phyloP scores from a whole-genome alignment of 2,329 filamentous ascomycete species.

The Cladosporium sp. region DNA sequence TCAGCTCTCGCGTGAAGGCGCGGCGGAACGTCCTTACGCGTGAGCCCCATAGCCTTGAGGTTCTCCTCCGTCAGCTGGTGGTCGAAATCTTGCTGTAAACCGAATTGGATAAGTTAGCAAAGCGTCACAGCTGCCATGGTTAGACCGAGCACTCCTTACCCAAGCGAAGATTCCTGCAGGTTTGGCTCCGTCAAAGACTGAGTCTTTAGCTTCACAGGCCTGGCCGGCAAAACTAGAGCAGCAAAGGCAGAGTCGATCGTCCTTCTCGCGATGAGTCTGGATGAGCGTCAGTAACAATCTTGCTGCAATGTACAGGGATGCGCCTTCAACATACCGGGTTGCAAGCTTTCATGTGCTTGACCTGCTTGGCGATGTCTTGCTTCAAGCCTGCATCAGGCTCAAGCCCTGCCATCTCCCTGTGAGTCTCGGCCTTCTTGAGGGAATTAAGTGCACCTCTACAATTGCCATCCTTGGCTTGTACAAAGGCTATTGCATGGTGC shows the following conservation, averaged over 20 bases:
- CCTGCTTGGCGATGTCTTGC: neutral
- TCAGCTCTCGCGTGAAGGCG: neutral
- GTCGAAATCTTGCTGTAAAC: neutral
- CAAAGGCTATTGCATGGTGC: neutral
- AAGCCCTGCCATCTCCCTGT: neutral
- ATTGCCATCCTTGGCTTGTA: neutral
- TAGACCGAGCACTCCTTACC: neutral
- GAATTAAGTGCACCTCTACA: neutral
- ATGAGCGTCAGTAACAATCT: neutral
- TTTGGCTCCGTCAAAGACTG: neutral
- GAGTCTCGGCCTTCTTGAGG: neutral
- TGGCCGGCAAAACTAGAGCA: neutral
- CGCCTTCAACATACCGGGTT: neutral
- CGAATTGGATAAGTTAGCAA: neutral
- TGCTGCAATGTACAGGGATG: neutral
- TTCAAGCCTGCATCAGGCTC: neutral
- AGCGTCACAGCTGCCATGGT: neutral
- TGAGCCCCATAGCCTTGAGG: neutral
- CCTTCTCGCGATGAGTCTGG: neutral
- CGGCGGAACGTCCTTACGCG: neutral
- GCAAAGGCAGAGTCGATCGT: neutral
- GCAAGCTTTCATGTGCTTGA: neutral
- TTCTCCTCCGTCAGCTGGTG: neutral
- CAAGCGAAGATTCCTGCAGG: neutral
- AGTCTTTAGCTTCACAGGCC: neutral